A percentile compares a stretch with the other conserved stretches of the same genome.
These are phyloP conservation scores for Pyricularia grisea DNA, from an alignment of 2,329 filamentous ascomycete species.

Conservation along the genomic window DNA sequence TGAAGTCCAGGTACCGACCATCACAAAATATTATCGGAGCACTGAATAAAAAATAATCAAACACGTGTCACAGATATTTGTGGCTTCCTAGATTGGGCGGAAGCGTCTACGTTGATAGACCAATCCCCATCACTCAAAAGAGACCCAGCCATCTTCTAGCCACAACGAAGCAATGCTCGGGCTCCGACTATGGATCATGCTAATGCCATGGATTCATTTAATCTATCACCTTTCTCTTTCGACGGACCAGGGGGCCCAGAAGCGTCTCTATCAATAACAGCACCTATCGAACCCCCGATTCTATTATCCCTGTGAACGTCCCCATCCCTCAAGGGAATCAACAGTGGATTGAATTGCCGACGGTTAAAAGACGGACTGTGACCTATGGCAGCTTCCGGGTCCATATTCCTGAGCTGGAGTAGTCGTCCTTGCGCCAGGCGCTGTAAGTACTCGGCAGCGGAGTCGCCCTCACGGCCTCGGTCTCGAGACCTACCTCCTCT, in stretches of 20 bases:
- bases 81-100: no score
- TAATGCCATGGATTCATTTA: neutral
- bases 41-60: neutral
- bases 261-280: neutral
- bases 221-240: no score
- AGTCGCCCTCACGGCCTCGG: constrained; percentile 4
- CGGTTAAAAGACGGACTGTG: neutral
- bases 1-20: neutral
- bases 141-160: neutral
- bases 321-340: neutral
- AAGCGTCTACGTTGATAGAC: neutral
- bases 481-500: neutral
- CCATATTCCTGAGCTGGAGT: neutral
- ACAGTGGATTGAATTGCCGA: neutral
- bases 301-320: neutral
- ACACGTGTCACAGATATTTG: neutral
- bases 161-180: neutral
- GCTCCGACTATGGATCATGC: neutral
- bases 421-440: neutral
- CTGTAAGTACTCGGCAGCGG: neutral
- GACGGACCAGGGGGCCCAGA: no score
- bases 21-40: neutral
- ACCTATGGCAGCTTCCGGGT: neutral
- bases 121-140: no score
- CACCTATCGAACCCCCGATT: neutral